Evolutionary conservation across 148 eudicot species (phyloP), one percentile per base, ranked within the genome.

Genomic region (Linanthus parryae): DNA sequence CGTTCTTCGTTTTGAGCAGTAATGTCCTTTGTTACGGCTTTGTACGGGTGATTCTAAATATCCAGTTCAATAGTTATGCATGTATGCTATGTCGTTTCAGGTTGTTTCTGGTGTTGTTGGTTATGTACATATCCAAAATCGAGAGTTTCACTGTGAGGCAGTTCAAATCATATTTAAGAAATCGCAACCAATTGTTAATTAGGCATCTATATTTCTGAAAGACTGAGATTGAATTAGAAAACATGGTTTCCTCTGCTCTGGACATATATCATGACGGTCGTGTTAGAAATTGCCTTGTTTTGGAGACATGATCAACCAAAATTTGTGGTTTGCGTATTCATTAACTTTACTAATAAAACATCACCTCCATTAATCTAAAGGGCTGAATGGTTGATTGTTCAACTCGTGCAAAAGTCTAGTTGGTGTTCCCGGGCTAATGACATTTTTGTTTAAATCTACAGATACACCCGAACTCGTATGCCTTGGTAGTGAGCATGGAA

Each of bases 391-490:
- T 11, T 31, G 5, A 5, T 11, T 31, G 5, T 31, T 11, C 5
- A 31, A 31, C 11, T 31, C 11, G 35, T 31, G 35, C 7, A 31
- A 11, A 5, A 31, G 35, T 31, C 5, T 31, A 11, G 5, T 31
- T 11, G 35, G 5, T 31, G 7, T 11, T 31, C 11, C 35, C 35
- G 35, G 35, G 35, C 35, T 5, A 31, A 11, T 31, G 11, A 31
- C 11, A 31, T 11, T 31, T 31, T 31, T 11, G 5, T 31, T 31
- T 11, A 31, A 31, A 31, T 31, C 11, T 31, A 48, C 59, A 73
- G 78, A 70, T 50, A 52, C 66, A 73, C 16, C 70, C 61, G 6
- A 63, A 68, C 64, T 63, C 69, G 1, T 69, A 61, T 52, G 79
- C 71, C 16, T 49, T 73, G 47, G 71, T 73, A 10, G 70, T 65